These are phyloP conservation scores for Pluteus cervinus DNA, from an alignment of 768 basidiomycete genomes.

Conservation along the genomic window DNA sequence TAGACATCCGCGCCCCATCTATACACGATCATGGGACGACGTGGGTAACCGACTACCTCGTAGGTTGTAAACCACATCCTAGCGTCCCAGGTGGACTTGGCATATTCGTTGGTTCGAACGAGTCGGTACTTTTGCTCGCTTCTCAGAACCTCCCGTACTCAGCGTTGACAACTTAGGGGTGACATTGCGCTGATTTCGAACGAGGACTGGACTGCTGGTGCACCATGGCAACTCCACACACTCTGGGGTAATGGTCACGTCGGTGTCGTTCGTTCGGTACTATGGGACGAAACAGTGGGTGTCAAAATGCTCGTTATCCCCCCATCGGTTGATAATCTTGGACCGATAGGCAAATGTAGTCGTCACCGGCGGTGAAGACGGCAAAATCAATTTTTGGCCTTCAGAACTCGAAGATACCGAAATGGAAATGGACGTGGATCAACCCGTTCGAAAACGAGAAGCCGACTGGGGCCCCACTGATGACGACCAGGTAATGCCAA, in stretches of 20 bases:
- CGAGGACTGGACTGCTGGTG: constrained; percentile 26
- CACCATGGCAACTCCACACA: constrained; percentile 45
- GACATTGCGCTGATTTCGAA: constrained; percentile 52
- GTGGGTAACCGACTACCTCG: constrained; percentile 79
- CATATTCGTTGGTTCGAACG: constrained; percentile 70
- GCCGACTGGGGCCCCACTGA: constrained; percentile 5
- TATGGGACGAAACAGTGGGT: constrained; percentile 50
- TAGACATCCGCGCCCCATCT: constrained; percentile 63
- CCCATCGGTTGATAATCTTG: background rate
- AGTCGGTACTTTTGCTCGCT: constrained; percentile 33
- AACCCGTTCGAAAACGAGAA: background rate
- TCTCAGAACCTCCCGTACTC: background rate
- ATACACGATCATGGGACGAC: constrained; percentile 48
- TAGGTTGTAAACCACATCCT: constrained; percentile 47
- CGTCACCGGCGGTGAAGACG: constrained; percentile 47
- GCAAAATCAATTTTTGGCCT: constrained; percentile 38
- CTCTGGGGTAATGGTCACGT: constrained; percentile 50
- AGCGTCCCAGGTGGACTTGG: constrained; percentile 31
- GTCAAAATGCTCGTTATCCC: background rate
- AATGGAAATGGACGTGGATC: constrained; percentile 12
- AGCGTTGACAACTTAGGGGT: constrained; percentile 34
- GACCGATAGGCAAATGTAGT: constrained; percentile 30
- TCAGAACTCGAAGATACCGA: constrained; percentile 17
- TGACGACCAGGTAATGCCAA: constrained; percentile 4
- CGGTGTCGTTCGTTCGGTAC: constrained; percentile 49